phyloP scores from a whole-genome alignment of 2,329 filamentous ascomycete genomes.

The Colletotrichum horii region DNA sequence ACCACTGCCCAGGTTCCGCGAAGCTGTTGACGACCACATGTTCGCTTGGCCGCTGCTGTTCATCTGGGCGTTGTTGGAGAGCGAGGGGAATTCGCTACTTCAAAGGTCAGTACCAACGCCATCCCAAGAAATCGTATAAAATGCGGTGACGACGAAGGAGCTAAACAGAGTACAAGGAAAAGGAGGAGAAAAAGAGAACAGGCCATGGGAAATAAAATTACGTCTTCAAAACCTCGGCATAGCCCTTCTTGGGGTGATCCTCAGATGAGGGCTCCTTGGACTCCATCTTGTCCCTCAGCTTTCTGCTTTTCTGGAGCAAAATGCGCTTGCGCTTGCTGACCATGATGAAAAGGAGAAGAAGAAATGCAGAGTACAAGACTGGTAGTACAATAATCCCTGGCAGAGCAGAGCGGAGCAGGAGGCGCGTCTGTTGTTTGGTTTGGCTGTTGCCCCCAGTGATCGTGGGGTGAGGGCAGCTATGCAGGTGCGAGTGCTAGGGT shows the following conservation, averaged over 20 bases:
- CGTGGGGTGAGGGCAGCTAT: neutral
- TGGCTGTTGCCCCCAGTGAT: neutral
- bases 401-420: neutral
- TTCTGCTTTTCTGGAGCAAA: constrained; percentile 8
- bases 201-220: constrained; percentile 13
- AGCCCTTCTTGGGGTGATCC: constrained; percentile 25
- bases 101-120: constrained; percentile 26
- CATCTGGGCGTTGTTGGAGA: constrained; percentile 66
- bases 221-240: constrained; percentile 37
- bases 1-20: constrained; percentile 50
- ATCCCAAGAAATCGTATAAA: neutral
- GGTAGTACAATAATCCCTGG: neutral
- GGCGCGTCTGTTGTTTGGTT: neutral
- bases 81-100: constrained; percentile 67
- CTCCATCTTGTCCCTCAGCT: constrained; percentile 7
- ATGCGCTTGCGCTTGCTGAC: constrained; percentile 15
- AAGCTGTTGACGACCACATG: constrained; percentile 59
- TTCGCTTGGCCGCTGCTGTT: constrained; percentile 53
- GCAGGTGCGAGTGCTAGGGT: neutral
- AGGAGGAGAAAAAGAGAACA: neutral
- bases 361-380: neutral
- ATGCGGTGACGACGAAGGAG: too few species aligned
- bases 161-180: too few species aligned
- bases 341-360: neutral
- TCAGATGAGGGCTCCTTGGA: neutral